Base-by-base conservation (phyloP, 2,329 filamentous ascomycete species). In the Stagonosporopsis tanaceti region DNA sequence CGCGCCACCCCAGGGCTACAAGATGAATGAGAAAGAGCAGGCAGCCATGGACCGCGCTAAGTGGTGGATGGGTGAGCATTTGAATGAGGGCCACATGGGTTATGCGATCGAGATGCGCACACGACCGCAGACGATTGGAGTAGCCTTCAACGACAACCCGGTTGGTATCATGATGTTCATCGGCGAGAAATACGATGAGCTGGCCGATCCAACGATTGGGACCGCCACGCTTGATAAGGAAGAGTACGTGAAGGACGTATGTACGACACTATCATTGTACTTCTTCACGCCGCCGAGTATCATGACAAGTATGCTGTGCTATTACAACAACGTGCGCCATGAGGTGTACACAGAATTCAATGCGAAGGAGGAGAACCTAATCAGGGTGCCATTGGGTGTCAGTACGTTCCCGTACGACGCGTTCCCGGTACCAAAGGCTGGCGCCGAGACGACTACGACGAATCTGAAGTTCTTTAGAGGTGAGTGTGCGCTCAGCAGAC, bases 141-240 rank as follows among this genome's bases (percentile, higher is more conserved):
- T 78, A 32, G 76, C 74, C 17, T 68, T 79, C 47, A 71, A 78
- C 25, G 79, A 81, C 55, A 79, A 76, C 47, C 80, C 78, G 0
- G 65, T 81, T 2, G 80, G 79, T 0, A 75, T 79, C 39, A 70
- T 81, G 65, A 75, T 77, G 46, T 81, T 77, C 62, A 69, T 81
- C 0, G 79, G 78, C 1, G 77, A 81, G 58, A 80, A 82, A 65
- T 78, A 78, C 54, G 64, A 74, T 32, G 77, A 79, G 63, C 67
- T 76, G 6, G 67, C 74, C 12, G 71, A 76, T 47, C 74, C 76
- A 14, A 62, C 50, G 14, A 50, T 65, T 7, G 59, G 60, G 20
- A 62, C 68, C n/a, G 64, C 67, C 6, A 67, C 62, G 14, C 62
- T 73, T 25, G 71, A 78, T 28, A 68, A 69, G 24, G 59, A 66